Evolutionary conservation across 169 alveolate species (phyloP).

Genomic region (Plasmodium inui): DNA sequence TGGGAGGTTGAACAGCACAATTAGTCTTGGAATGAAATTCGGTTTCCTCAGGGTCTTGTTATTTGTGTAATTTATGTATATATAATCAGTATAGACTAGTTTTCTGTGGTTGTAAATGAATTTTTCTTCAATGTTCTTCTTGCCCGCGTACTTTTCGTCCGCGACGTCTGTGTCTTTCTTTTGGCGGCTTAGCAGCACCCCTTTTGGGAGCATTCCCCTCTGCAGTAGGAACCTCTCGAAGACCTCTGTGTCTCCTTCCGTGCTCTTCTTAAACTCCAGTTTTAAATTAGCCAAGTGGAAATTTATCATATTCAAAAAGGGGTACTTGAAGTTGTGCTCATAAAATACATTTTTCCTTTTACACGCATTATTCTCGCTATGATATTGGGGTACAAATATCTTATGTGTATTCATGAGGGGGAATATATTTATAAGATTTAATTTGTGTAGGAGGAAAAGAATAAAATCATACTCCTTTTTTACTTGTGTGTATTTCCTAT

Average conservation of each 20-base stretch:
- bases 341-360: slow-evolving; percentile 53
- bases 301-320: slow-evolving; percentile 73
- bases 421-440: slow-evolving; percentile 57
- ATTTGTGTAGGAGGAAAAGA: slow-evolving; percentile 48
- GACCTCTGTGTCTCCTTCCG: neutral
- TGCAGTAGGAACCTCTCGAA: slow-evolving; percentile 30
- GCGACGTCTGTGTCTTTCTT: neutral
- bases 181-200: neutral
- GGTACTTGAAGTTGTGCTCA: slow-evolving; percentile 59
- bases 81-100: slow-evolving; percentile 25
- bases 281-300: slow-evolving; percentile 40
- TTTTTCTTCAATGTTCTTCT: slow-evolving; percentile 32
- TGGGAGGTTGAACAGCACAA: slow-evolving; percentile 37
- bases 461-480: slow-evolving; percentile 71
- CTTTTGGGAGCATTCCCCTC: neutral
- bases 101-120: slow-evolving; percentile 7
- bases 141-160: neutral
- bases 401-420: slow-evolving; percentile 65
- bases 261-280: slow-evolving; percentile 2
- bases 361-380: slow-evolving; percentile 28
- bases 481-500: slow-evolving; percentile 13
- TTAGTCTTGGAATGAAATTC: slow-evolving; percentile 45
- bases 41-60: slow-evolving; percentile 55
- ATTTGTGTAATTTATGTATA: slow-evolving; percentile 57
- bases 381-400: slow-evolving; percentile 44